Base-by-base conservation (phyloP, 208 protist species). In the Porcisia hertigi region DNA sequence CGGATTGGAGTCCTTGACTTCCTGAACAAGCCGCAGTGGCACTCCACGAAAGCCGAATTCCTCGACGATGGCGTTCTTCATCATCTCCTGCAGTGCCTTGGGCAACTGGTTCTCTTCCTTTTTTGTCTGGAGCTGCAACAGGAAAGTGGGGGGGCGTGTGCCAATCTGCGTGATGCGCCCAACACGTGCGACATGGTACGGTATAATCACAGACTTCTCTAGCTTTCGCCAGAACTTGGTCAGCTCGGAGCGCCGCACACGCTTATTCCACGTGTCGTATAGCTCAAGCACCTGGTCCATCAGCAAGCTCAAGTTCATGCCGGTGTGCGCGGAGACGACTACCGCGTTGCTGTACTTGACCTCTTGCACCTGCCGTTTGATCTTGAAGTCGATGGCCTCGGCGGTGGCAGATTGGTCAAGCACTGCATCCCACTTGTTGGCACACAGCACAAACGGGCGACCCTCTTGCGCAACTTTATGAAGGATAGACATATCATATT, bases 371-470 rank as follows among this genome's bases (percentile, higher is more conserved):
- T 98, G 94, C 6, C 92, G 86, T 79, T 97, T 96, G 58, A 98
- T 96, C 76, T 97, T 97, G 71, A 96, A 96, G 83, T 98, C 96
- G 79, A 97, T 97, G 5, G 92, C 91, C 80, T 97, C 90, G 18
- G 95, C 95, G 14, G 93, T 96, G 16, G 92, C 92, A 62, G 84
- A 91, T 64, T 93, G 91, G 75, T 98, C 91, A 54, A 95, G 81
- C 41, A 98, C 94, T 0, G 92, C 86, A 80, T 98, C 96, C 94
- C 96, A 98, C 78, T 98, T 98, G 75, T 98, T 98, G 2, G 91
- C 94, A 72, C 90, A 96, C 14, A 98, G 83, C 16, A 97, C 58
- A 75, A 98, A 96, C 16, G 93, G 88, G 36, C 94, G 77, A 8
- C 96, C 96, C 79, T 98, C 94, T 36, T 88, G 72, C 4, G 93